Base-by-base conservation (phyloP, 2,329 filamentous ascomycete genomes). In the Bipolaris bicolor region DNA sequence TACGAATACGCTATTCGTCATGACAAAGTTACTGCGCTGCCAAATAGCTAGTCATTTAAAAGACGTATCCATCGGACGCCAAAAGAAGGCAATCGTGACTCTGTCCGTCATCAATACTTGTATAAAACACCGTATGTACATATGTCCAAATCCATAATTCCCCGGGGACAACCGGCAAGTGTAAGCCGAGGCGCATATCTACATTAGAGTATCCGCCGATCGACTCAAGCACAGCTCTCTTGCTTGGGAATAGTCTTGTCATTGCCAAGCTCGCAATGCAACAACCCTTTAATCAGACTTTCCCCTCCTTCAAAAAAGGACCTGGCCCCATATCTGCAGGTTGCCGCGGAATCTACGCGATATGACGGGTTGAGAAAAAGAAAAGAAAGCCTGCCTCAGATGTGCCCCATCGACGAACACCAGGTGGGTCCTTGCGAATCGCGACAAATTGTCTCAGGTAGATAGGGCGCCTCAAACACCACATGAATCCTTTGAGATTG, bases 121-220 rank as follows among this genome's bases (percentile, higher is more conserved):
- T 11, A 3, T 7, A 2, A 15, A 36, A 2, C 7, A 15, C 34
- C 15, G 13, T 3, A 26, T 26, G 7, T 9, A 2, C 26, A 29
- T 36, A 36, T 36, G 13, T 36, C 34, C 13, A 7, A 16, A 16
- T 16, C 2, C 5, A 2, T 7, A 1, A 9, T 6, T 26, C 40
- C 40, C 24, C 36, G n/a, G 36, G 47, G 16, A 40, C 15, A 31
- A 49, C 36, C 47, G 47, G 47, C 47, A 37, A 33, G 26, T 37
- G 7, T 4, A 18, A n/a, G 29, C 48, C 15, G 37, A 15, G 20
- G 29, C 9, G 6, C 5, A 4, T 31, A 13, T 3, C 13, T 33
- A 22, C 10, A 24, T 37, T 31, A 20, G 7, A n/a, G 37, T 18
- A 43, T n/a, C 36, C 33, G 15, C n/a, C 34, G 11, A 22, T 40